Percentiles rank a stretch among this genome's conserved stretches.
Conservation (phyloP, 2,329 filamentous ascomycete genomes). For the Ophiognomonia clavigignenti-juglandacearum region DNA sequence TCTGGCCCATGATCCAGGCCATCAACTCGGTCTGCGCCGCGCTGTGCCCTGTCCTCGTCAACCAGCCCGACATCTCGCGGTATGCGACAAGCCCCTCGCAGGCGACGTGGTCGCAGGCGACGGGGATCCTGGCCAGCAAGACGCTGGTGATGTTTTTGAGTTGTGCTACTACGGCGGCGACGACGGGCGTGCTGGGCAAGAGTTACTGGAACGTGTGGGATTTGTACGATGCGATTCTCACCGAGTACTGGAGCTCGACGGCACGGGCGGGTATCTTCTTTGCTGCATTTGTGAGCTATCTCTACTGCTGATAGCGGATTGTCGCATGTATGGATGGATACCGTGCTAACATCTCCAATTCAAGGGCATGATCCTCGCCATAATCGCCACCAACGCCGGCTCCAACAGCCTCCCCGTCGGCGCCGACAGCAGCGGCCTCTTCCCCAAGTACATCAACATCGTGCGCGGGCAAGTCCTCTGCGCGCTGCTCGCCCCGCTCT, state of each 20-base stretch:
- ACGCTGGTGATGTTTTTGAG: slow-evolving; percentile 35
- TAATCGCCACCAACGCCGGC: slow-evolving; percentile 34
- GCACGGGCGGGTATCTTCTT: slow-evolving; percentile 35
- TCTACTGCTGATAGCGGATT: not conserved
- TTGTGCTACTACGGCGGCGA: slow-evolving; percentile 32
- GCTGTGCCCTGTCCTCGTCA: slow-evolving; percentile 23
- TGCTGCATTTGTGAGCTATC: slow-evolving; percentile 19
- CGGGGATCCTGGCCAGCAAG: slow-evolving; percentile 32
- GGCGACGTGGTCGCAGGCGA: slow-evolving; percentile 26
- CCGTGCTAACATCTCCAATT: not conserved
- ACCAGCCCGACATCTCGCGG: slow-evolving; percentile 36
- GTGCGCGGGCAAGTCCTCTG: slow-evolving; percentile 36
- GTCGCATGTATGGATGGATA: not conserved
- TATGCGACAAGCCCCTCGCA: slow-evolving; percentile 25
- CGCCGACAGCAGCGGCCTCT: slow-evolving; percentile 33
- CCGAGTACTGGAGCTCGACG: slow-evolving; percentile 31
- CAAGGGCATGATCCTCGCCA: slow-evolving; percentile 28
- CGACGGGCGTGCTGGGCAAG: slow-evolving; percentile 27
- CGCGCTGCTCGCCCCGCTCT: slow-evolving; percentile 28
- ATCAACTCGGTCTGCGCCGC: slow-evolving; percentile 15
- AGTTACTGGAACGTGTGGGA: slow-evolving; percentile 42
- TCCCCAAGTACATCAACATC: slow-evolving; percentile 38
- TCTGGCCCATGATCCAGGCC: slow-evolving; percentile 16
- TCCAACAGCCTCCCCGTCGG: slow-evolving; percentile 36
- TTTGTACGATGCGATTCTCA: slow-evolving; percentile 33